A percentile compares a stretch with the other conserved stretches of the same genome.
These are phyloP conservation scores for Persicaria tinctoria DNA, from an alignment of 148 eudicot genomes.

Conservation along the genomic window DNA sequence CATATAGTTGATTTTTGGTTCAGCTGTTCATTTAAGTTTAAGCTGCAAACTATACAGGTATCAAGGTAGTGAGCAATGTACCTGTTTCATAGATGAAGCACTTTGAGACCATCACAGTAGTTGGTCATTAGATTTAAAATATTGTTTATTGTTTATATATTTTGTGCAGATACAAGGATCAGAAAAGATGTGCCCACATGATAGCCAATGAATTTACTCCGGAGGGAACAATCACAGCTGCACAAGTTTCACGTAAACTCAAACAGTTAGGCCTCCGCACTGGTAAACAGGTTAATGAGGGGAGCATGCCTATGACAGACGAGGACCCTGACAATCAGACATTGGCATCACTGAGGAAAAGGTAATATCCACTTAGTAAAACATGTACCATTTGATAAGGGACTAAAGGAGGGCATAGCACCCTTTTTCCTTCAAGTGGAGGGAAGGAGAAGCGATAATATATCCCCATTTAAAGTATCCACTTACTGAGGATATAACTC, in stretches of 20 bases:
- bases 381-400: background rate
- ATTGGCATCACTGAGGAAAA: constrained; percentile 45
- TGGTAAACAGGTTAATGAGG: constrained; percentile 28
- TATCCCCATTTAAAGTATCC: too few relatives aligned
- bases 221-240: constrained; percentile 58
- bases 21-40: background rate
- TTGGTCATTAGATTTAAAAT: background rate
- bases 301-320: constrained; percentile 32
- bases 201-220: constrained; percentile 76
- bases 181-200: constrained; percentile 82
- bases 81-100: background rate
- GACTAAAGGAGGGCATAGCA: background rate
- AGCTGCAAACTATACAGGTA: background rate
- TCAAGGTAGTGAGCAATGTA: background rate
- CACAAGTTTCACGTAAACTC: constrained; percentile 76
- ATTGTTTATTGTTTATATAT: constrained; percentile 11
- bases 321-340: constrained; percentile 57
- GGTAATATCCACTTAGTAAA: constrained; percentile 30
- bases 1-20: background rate
- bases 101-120: background rate
- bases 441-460: too few relatives aligned
- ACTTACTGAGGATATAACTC: too few relatives aligned
- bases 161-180: constrained; percentile 73
- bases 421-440: too few relatives aligned
- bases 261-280: constrained; percentile 73